These are phyloP conservation scores for Boletus vermiculosoides DNA, from an alignment of 768 basidiomycete genomes.

Conservation along the genomic window DNA sequence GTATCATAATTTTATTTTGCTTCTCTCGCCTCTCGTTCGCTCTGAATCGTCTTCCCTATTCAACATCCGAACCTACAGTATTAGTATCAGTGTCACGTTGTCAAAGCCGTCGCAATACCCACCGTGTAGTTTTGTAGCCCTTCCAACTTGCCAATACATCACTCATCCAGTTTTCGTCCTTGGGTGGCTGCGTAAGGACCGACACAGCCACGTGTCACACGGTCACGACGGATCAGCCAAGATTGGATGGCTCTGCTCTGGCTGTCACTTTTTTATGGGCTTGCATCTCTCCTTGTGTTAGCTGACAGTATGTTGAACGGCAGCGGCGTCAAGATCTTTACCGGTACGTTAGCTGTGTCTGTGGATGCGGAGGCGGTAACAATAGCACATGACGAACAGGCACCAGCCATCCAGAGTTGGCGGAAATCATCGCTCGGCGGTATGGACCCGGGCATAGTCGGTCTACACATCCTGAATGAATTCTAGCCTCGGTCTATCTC, in stretches of 20 bases:
- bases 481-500: constrained; percentile 80
- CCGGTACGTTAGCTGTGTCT: constrained; percentile 40
- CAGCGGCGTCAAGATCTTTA: constrained; percentile 57
- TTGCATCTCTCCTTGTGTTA: constrained; percentile 13
- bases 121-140: constrained; percentile 36
- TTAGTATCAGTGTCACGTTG: constrained; percentile 31
- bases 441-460: constrained; percentile 34
- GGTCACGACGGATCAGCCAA: constrained; percentile 13
- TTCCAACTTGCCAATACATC: constrained; percentile 8
- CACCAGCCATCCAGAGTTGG: constrained; percentile 93
- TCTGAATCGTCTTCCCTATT: constrained; percentile 13
- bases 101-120: constrained; percentile 34
- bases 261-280: constrained; percentile 12
- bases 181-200: background rate
- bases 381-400: constrained; percentile 45
- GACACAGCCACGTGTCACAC: constrained; percentile 21
- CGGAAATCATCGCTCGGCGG: constrained; percentile 91
- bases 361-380: background rate
- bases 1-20: constrained; percentile 33
- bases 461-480: constrained; percentile 25
- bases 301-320: constrained; percentile 49
- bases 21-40: constrained; percentile 19
- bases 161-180: background rate
- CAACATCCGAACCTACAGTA: constrained; percentile 28
- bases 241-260: constrained; percentile 9